Percentiles rank a stretch among this genome's conserved stretches.
These are phyloP conservation scores for Macrophomina phaseolina DNA, from an alignment of 2,329 filamentous ascomycete genomes.

Conservation along the genomic window DNA sequence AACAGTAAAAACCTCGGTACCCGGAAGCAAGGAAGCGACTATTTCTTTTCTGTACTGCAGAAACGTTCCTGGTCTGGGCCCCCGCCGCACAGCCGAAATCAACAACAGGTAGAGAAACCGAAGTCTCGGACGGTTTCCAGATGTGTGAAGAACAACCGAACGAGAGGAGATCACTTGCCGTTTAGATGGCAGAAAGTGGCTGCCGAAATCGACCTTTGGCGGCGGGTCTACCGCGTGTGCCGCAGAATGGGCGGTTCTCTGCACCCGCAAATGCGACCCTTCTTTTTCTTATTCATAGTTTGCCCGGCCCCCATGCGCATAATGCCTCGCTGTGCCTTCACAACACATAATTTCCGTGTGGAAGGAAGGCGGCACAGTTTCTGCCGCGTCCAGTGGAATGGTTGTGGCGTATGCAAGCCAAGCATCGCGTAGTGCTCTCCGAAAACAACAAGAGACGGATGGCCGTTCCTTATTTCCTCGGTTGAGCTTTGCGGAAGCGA, in stretches of 20 bases:
- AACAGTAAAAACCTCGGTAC: background rate
- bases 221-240: too few species aligned
- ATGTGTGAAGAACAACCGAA: background rate
- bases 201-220: too few species aligned
- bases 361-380: background rate
- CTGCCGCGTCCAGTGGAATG: background rate
- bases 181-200: too few species aligned
- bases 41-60: conserved; percentile 5
- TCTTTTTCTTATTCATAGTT: background rate
- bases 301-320: background rate
- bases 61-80: background rate
- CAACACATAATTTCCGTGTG: background rate
- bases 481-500: background rate
- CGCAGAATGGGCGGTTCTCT: too few species aligned
- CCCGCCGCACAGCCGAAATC: background rate
- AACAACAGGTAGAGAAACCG: background rate
- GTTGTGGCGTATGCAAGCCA: background rate
- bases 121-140: background rate
- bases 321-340: background rate
- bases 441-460: background rate
- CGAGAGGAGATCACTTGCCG: too few species aligned
- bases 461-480: background rate
- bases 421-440: background rate
- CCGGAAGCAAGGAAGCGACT: background rate
- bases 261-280: too few species aligned